Base-by-base conservation (phyloP, 257 asterid species). In the Galeopsis tetrahit region DNA sequence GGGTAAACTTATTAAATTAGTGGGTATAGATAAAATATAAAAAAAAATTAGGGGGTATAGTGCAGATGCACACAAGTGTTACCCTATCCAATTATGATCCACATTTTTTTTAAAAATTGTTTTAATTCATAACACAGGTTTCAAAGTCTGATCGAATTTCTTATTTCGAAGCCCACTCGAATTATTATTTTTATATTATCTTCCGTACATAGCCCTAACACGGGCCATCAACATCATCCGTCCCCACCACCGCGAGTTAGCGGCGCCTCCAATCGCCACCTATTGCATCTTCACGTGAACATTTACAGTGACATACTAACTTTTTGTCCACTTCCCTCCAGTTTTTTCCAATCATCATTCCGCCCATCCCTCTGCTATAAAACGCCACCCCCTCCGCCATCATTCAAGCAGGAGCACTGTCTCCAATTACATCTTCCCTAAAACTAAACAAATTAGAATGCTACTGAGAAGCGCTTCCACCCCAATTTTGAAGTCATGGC, bases 401-500 rank as follows among this genome's bases (percentile, higher is more conserved):
- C 10, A 0, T 38, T 9, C 43, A 52, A 35, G 65, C 65, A 36
- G 78, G 66, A 40, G 35, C 43, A 34, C 55, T 36, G 10, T 52
- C 67, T 52, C 67, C 70, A 55, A 10, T 42, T 31, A 14, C 10
- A 43, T 14, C 33, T 43, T 1, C n/a, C n/a, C 14, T 17, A 42
- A 52, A 11, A 10, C n/a, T 2, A 66, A 15, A 1, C 1, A 49
- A 0, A 46, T 2, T 49, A 52, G 4, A 49, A 86, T 88, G 95
- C 46, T 90, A 35, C 74, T 88, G 66, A 68, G 92, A 63, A 88
- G 90, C 78, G 78, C 96, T 13, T 90, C 96, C 5, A 32, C 88
- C 0, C 95, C 96, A 35, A 72, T 90, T 67, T 35, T 86, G 44
- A 81, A 83, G 51, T 86, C 95, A 79, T 82, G 90, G 87, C 4